Evolutionary conservation across 2,329 filamentous ascomycete genomes (phyloP).

Genomic region (Alternaria gaisen): DNA sequence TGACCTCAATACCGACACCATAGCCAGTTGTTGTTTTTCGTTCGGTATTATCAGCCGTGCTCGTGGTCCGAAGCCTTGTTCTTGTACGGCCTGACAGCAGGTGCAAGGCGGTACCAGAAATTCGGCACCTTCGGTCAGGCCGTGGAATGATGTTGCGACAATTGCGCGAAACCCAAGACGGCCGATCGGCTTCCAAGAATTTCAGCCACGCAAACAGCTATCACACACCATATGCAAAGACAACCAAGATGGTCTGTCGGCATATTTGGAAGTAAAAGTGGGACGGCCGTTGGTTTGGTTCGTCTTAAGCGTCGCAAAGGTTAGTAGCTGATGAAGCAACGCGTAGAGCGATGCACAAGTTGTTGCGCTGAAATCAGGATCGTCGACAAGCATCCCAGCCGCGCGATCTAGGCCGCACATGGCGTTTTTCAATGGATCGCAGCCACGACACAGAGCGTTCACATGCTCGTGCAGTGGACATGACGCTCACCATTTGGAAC

Average conservation of each 20-base stretch:
- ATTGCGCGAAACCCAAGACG: constrained; percentile 14
- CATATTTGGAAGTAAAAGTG: neutral
- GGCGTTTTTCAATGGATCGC: constrained; percentile 5
- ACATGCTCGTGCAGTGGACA: constrained; percentile 5
- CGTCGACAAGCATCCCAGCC: constrained; percentile 1
- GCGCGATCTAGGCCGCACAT: constrained; percentile 18
- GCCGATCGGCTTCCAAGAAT: constrained; percentile 16
- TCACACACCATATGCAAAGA: neutral
- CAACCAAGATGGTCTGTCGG: neutral
- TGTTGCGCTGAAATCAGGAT: constrained; percentile 6
- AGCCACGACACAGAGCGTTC: constrained; percentile 25
- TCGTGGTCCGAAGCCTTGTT: neutral
- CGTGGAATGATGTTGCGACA: constrained; percentile 8
- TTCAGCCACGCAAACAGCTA: constrained; percentile 1
- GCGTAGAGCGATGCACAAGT: neutral
- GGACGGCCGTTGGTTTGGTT: neutral
- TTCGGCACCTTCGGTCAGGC: neutral
- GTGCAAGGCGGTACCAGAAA: neutral
- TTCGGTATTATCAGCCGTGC: neutral
- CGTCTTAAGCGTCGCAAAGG: neutral
- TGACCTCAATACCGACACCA: neutral
- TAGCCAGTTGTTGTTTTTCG: neutral
- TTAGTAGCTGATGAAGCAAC: neutral
- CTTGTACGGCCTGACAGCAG: neutral
- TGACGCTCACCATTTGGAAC: constrained; percentile 10